phyloP scores from a whole-genome alignment of 345 rosid species.

The Anacardium occidentale region DNA sequence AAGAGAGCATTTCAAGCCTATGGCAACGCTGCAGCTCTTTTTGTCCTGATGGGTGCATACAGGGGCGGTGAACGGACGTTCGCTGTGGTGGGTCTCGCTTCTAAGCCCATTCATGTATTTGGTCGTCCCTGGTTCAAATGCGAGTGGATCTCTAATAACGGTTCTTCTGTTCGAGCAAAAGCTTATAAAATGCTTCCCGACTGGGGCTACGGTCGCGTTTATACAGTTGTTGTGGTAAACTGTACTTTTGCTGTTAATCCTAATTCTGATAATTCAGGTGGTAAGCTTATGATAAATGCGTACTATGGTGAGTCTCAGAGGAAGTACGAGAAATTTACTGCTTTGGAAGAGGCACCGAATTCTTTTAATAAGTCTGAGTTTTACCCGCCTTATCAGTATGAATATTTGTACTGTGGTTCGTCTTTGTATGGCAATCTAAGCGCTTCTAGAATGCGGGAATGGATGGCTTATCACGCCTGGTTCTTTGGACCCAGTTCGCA shows the following conservation, averaged over 20 bases:
- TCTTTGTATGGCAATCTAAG: slow-evolving; percentile 75
- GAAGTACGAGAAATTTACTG: slow-evolving; percentile 53
- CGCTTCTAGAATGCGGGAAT: slow-evolving; percentile 66
- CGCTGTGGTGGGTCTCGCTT: slow-evolving; percentile 75
- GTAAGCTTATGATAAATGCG: slow-evolving; percentile 66
- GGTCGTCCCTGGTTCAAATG: slow-evolving; percentile 78
- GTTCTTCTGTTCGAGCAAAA: slow-evolving; percentile 52
- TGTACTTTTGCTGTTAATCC: slow-evolving; percentile 64
- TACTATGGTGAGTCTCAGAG: slow-evolving; percentile 52
- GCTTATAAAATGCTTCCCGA: slow-evolving; percentile 77
- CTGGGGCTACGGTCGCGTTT: slow-evolving; percentile 88
- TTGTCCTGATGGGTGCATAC: slow-evolving; percentile 87
- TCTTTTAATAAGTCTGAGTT: slow-evolving; percentile 47
- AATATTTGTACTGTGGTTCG: slow-evolving; percentile 81
- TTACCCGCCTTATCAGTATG: slow-evolving; percentile 59
- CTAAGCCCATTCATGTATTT: slow-evolving; percentile 73
- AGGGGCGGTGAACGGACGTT: slow-evolving; percentile 74
- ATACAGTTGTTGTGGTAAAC: slow-evolving; percentile 78
- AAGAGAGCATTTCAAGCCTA: slow-evolving; percentile 66
- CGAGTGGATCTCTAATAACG: slow-evolving; percentile 72
- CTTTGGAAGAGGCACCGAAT: slow-evolving; percentile 62
- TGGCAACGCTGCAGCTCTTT: slow-evolving; percentile 81
- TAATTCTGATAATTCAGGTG: slow-evolving; percentile 59
- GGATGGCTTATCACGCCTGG: slow-evolving; percentile 95
- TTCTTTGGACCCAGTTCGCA: slow-evolving; percentile 81